phyloP scores from a whole-genome alignment of 1,284 basidiomycete genomes.

The Cryptococcus sp. region DNA sequence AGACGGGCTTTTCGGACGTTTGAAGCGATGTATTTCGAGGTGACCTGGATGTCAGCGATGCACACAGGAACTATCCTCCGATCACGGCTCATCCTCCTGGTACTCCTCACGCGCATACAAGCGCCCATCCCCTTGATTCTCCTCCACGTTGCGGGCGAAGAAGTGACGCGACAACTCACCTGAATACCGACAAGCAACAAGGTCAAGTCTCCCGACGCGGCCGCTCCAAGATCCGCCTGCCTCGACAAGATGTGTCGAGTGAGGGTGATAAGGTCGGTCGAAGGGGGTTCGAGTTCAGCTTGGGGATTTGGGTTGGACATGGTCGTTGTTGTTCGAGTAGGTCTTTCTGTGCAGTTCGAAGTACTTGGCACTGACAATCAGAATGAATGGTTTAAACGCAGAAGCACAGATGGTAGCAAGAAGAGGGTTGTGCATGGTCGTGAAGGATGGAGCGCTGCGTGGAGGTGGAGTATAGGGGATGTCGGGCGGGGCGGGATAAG shows the following conservation, averaged over 20 bases:
- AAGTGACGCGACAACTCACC: slow-evolving; percentile 53
- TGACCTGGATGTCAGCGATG: slow-evolving; percentile 46
- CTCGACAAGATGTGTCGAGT: slow-evolving; percentile 82
- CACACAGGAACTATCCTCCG: no score
- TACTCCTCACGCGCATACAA: no score
- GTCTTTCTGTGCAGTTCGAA: background rate
- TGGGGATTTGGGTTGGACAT: background rate
- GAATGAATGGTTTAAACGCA: background rate
- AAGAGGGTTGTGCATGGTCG: background rate
- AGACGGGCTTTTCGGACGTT: slow-evolving; percentile 95
- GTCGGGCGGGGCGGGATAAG: no score
- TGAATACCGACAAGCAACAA: slow-evolving; percentile 92
- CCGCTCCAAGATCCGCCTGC: slow-evolving; percentile 68
- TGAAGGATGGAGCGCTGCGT: background rate
- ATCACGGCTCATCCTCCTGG: no score
- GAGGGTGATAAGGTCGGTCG: slow-evolving; percentile 83
- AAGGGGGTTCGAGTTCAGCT: slow-evolving; percentile 60
- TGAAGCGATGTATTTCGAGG: slow-evolving; percentile 85
- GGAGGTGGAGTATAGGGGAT: no score
- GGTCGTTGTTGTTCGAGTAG: background rate
- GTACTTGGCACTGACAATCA: background rate
- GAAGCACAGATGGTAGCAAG: background rate
- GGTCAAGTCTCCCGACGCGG: slow-evolving; percentile 89
- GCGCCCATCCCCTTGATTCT: no score
- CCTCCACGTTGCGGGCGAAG: no score